Evolutionary conservation across 2,329 filamentous ascomycete genomes (phyloP).

Genomic region (Phialemoniopsis sp.): DNA sequence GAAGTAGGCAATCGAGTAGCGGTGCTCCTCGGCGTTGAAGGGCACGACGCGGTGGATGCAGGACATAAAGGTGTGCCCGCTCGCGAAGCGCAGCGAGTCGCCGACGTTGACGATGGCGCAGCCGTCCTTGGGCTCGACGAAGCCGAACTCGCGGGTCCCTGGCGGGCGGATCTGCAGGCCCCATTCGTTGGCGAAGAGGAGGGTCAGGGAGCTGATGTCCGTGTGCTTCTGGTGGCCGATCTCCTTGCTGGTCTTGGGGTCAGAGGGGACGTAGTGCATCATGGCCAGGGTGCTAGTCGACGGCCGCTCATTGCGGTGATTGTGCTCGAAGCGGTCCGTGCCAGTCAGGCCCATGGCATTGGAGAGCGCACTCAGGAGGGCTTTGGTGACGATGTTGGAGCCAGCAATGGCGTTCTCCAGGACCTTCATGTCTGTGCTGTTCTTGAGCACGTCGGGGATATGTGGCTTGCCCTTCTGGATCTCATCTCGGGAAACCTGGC

Average conservation of each 20-base stretch:
- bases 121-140: constrained; percentile 46
- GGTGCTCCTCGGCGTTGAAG: constrained; percentile 44
- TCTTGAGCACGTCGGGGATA: constrained; percentile 42
- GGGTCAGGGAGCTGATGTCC: constrained; percentile 49
- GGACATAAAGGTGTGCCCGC: constrained; percentile 47
- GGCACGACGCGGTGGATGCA: constrained; percentile 56
- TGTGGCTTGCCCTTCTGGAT: constrained; percentile 41
- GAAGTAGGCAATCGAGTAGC: constrained; percentile 57
- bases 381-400: constrained; percentile 46
- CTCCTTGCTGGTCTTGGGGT: constrained; percentile 32
- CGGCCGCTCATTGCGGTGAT: constrained; percentile 44
- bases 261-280: constrained; percentile 49
- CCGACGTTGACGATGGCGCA: constrained; percentile 54
- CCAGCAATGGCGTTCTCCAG: constrained; percentile 45
- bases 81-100: constrained; percentile 53
- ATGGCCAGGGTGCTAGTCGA: constrained; percentile 47
- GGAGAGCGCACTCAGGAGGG: constrained; percentile 45
- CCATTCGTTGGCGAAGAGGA: constrained; percentile 53
- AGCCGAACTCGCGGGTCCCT: constrained; percentile 39
- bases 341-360: constrained; percentile 40
- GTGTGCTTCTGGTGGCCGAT: constrained; percentile 54
- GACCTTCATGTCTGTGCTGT: constrained; percentile 39
- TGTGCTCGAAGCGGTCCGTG: constrained; percentile 41
- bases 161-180: constrained; percentile 53
- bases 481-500: constrained; percentile 42